These are phyloP conservation scores for Cryptococcus sp. DNA, from an alignment of 1,284 basidiomycete genomes.

Conservation along the genomic window DNA sequence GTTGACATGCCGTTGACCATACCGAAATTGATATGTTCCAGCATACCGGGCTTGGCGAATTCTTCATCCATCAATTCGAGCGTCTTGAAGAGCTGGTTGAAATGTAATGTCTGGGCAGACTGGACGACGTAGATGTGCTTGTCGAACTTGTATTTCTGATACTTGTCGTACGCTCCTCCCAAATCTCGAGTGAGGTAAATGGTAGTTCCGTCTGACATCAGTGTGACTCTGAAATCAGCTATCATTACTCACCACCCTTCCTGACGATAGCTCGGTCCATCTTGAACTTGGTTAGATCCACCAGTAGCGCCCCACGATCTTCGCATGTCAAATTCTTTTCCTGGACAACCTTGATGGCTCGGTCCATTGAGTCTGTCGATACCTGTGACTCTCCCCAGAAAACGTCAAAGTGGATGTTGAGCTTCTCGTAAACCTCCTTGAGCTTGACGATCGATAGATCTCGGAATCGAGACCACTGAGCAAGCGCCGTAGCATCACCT, in stretches of 20 bases:
- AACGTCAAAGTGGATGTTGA: conserved; percentile 90
- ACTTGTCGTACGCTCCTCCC: conserved; percentile 87
- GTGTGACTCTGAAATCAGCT: conserved; percentile 1
- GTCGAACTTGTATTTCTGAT: conserved; percentile 89
- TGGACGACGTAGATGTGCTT: conserved; percentile 98
- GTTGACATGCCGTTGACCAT: conserved; percentile 96
- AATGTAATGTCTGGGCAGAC: conserved; percentile 91
- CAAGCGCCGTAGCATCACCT: conserved; percentile 73
- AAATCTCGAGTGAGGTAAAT: conserved; percentile 99
- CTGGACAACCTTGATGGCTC: conserved; percentile 55
- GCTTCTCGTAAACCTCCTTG: conserved; percentile 77
- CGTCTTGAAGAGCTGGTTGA: conserved; percentile 92
- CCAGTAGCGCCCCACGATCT: conserved; percentile 67
- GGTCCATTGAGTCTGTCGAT: conserved; percentile 69
- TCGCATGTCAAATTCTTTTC: conserved; percentile 55
- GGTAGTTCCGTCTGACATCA: conserved; percentile 75
- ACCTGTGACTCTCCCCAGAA: conserved; percentile 94
- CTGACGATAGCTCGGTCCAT: conserved; percentile 85
- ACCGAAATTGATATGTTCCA: conserved; percentile 91
- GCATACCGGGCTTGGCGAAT: conserved; percentile 62
- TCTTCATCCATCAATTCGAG: conserved; percentile 84
- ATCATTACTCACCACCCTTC: conserved; percentile 64
- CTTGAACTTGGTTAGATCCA: conserved; percentile 83
- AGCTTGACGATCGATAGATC: conserved; percentile 89
- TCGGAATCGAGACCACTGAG: conserved; percentile 90